Conservation (phyloP, 78 protist genomes). For the Creolimax fragrantissima region DNA sequence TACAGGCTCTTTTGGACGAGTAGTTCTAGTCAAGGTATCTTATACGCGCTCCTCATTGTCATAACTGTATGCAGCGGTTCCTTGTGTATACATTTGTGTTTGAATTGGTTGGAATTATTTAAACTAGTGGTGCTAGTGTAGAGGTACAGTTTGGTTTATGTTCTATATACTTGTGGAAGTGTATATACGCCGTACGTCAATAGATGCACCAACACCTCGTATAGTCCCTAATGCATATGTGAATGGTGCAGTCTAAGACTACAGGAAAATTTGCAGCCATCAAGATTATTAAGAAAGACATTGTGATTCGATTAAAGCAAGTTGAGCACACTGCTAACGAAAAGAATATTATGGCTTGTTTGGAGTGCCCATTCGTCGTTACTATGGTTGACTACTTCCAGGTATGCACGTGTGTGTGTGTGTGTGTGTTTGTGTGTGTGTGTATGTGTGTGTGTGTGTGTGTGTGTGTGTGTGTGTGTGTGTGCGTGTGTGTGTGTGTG, state of each 20-base stretch:
- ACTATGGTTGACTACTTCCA: conserved; percentile 26
- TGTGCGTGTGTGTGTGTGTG: not conserved
- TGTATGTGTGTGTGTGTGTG: not conserved
- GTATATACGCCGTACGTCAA: too few relatives aligned
- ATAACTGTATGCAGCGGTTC: too few relatives aligned
- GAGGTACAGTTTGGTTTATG: too few relatives aligned
- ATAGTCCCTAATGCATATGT: too few relatives aligned
- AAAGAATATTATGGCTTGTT: not conserved
- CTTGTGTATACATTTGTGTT: too few relatives aligned
- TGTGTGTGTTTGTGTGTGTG: not conserved
- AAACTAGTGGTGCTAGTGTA: too few relatives aligned
- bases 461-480: not conserved
- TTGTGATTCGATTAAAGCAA: conserved; percentile 15
- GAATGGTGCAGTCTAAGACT: not conserved
- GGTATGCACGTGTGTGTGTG: not conserved
- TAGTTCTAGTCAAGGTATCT: not conserved
- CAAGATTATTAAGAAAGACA: conserved; percentile 26
- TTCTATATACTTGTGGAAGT: too few relatives aligned
- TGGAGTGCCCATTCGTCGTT: conserved; percentile 27
- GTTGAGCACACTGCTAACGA: conserved; percentile 39
- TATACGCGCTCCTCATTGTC: too few relatives aligned
- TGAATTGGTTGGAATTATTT: too few relatives aligned
- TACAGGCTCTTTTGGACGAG: conserved; percentile 43
- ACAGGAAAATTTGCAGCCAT: conserved; percentile 9
- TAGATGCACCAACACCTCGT: too few relatives aligned